Percentiles rank a stretch among this genome's conserved stretches.
Evolutionary conservation across 768 basidiomycete genomes (phyloP).

Genomic region (Serpula lacrymans): DNA sequence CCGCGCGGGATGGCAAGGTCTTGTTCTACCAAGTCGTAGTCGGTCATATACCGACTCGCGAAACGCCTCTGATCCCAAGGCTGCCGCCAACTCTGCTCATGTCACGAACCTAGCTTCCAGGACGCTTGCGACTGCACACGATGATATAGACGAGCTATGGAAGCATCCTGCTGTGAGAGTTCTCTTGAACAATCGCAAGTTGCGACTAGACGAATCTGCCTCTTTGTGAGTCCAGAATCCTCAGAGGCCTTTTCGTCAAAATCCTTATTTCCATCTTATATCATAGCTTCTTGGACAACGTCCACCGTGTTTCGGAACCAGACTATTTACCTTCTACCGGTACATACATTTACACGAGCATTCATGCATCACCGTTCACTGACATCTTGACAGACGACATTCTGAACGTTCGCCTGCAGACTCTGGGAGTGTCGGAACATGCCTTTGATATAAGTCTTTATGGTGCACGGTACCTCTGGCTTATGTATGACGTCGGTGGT

Average conservation of each 20-base stretch:
- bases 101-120: constrained; percentile 53
- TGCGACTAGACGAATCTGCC: constrained; percentile 73
- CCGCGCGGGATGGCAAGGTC: constrained; percentile 68
- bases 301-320: constrained; percentile 61
- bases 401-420: constrained; percentile 76
- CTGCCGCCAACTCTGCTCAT: constrained; percentile 34
- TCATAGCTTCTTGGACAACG: constrained; percentile 62
- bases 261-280: constrained; percentile 3
- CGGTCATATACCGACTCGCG: constrained; percentile 36
- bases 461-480: constrained; percentile 67
- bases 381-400: constrained; percentile 60
- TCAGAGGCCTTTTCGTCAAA: neutral
- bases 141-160: constrained; percentile 66
- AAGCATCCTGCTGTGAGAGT: constrained; percentile 60
- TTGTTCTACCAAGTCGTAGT: constrained; percentile 45
- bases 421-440: constrained; percentile 76
- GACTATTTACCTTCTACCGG: constrained; percentile 74
- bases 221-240: constrained; percentile 52
- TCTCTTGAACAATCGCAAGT: constrained; percentile 52
- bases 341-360: constrained; percentile 23
- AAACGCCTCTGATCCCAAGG: constrained; percentile 23
- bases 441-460: constrained; percentile 64
- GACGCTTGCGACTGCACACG: constrained; percentile 45
- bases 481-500: constrained; percentile 81
- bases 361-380: no score